A percentile compares a stretch with the other conserved stretches of the same genome.
Conservation (phyloP, 139 green algal genomes). For the Desmodesmus armatus region DNA sequence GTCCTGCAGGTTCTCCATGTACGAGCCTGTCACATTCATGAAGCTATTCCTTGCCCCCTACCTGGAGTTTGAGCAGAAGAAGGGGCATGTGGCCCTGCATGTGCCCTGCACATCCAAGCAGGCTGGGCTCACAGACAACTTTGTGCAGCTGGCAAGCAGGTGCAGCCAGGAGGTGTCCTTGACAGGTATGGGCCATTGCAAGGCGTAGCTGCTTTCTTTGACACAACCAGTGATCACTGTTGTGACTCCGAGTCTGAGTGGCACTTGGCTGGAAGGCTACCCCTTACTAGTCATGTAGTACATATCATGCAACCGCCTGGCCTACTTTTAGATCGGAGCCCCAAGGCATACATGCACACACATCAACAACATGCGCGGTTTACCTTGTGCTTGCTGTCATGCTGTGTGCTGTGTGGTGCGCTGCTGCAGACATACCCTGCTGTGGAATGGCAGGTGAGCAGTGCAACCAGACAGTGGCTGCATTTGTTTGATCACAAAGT, state of each 20-base stretch:
- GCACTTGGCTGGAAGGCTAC: too few relatives aligned
- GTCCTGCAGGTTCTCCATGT: constrained; percentile 84
- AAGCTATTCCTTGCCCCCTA: constrained; percentile 89
- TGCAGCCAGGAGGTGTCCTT: background rate
- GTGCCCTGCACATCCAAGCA: constrained; percentile 98
- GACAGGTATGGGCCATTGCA: constrained; percentile 16
- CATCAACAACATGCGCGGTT: too few relatives aligned
- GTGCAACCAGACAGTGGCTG: too few relatives aligned
- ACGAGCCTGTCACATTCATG: constrained; percentile 97
- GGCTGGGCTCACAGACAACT: constrained; percentile 36
- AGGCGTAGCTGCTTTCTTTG: too few relatives aligned
- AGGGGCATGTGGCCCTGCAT: constrained; percentile 89
- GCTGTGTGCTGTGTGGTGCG: background rate
- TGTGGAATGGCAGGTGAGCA: constrained; percentile 45
- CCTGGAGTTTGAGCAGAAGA: constrained; percentile 86
- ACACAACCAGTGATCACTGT: too few relatives aligned
- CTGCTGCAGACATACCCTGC: constrained; percentile 25
- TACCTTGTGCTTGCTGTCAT: too few relatives aligned
- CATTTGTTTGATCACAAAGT: too few relatives aligned
- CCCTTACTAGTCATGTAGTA: too few relatives aligned
- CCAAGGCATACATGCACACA: too few relatives aligned
- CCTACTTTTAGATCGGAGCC: too few relatives aligned
- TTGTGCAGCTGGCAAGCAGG: constrained; percentile 32
- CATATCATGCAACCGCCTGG: too few relatives aligned
- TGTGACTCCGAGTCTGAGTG: too few relatives aligned